A percentile compares a stretch with the other conserved stretches of the same genome.
Conservation (phyloP, 768 basidiomycete species). For the Russula vinacea region DNA sequence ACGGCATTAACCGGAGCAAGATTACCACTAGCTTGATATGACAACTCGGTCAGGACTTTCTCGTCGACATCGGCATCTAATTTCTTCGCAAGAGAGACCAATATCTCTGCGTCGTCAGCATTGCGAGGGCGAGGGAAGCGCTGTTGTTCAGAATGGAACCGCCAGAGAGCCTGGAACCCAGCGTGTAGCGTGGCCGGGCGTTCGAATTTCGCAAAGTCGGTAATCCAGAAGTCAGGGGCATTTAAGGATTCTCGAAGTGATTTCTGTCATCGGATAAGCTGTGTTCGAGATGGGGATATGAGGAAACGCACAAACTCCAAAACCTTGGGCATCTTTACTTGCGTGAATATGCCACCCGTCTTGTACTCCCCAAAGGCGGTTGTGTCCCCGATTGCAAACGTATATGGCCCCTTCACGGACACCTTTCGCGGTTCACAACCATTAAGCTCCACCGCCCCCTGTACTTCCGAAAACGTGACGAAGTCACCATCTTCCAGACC, state of each 20-base stretch:
- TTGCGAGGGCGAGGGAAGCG: constrained; percentile 82
- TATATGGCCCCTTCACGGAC: constrained; percentile 94
- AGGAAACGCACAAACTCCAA: constrained; percentile 76
- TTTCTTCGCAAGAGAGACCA: constrained; percentile 78
- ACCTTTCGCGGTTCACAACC: constrained; percentile 89
- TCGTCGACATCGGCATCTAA: constrained; percentile 74
- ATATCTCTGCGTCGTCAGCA: constrained; percentile 64
- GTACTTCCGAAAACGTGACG: constrained; percentile 93
- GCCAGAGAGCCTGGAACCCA: constrained; percentile 90
- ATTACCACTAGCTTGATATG: constrained; percentile 91
- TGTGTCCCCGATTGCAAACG: constrained; percentile 94
- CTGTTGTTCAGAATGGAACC: constrained; percentile 61
- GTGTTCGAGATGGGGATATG: constrained; percentile 2
- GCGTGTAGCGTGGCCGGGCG: constrained; percentile 86
- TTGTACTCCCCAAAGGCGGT: constrained; percentile 72
- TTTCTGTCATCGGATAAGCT: constrained; percentile 59
- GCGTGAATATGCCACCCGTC: constrained; percentile 90
- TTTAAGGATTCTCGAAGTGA: constrained; percentile 80
- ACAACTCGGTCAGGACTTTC: constrained; percentile 75
- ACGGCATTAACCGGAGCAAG: constrained; percentile 89
- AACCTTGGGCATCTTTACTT: constrained; percentile 98
- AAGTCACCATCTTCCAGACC: constrained; percentile 99
- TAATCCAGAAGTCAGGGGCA: constrained; percentile 84
- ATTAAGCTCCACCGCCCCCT: constrained; percentile 92
- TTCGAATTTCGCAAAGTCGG: constrained; percentile 97